Base-by-base conservation (phyloP, 768 basidiomycete species). In the Nidularia pulvinata region DNA sequence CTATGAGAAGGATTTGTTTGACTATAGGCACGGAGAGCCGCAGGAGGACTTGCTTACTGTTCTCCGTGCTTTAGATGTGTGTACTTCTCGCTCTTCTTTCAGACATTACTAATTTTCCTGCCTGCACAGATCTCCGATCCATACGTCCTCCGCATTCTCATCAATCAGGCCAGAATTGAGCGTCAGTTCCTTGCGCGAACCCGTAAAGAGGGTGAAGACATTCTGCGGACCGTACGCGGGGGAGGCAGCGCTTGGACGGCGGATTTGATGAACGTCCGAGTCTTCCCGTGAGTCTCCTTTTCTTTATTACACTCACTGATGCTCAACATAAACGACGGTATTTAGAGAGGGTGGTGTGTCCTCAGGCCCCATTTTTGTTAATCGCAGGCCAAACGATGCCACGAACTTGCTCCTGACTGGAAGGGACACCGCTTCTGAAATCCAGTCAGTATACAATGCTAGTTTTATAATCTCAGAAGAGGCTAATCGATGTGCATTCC, bases 141-240 rank as follows among this genome's bases (percentile, higher is more conserved):
- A 35, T 85, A 84, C 55, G 89, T 95, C 2, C 73, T 85, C 32
- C 91, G 94, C 49, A 77, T 95, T 34, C 66, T 99, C 45, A 88
- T 98, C 69, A 93, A 94, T 66, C 74, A 78, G 49, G 70, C 73
- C 19, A 71, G 66, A 45, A 91, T 97, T 48, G 97, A 99, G 67
- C 74, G 79, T 13, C 81, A 77, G 2, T 68, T 93, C 7, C 77
- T 98, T 19, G 84, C 89, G 0, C 63, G 60, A 2, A 82, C 72
- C 7, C 91, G 93, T 70, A 65, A 62, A 0, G 81, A 86, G 36
- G 95, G 83, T 1, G 84, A 94, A 55, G 57, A 72, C 1, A 68
- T 79, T 25, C 70, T 89, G 39, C 57, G 69, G 45, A 55, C 58
- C 9, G 60, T 84, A 25, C 60, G 66, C 6, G 66, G 76, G 22